Conservation (phyloP, 495 filamentous ascomycete species). For the Aspergillus ellipticus region DNA sequence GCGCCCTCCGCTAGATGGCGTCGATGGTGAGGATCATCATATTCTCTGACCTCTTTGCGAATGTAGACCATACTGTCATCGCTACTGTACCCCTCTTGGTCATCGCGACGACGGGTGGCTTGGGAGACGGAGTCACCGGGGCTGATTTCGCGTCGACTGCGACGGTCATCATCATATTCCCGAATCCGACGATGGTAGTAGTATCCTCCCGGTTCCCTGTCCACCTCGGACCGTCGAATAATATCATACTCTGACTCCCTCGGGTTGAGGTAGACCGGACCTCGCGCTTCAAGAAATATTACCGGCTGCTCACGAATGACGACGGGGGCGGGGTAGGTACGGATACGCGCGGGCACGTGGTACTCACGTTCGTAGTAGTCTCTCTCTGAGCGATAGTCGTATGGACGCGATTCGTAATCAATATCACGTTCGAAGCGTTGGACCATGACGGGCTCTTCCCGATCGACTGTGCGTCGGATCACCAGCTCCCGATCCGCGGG, state of each 20-base stretch:
- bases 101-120: conserved; percentile 33
- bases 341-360: conserved; percentile 44
- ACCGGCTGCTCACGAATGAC: conserved; percentile 72
- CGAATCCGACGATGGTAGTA: conserved; percentile 61
- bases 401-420: conserved; percentile 38
- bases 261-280: conserved; percentile 60
- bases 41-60: conserved; percentile 51
- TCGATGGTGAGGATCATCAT: conserved; percentile 61
- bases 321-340: conserved; percentile 59
- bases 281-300: conserved; percentile 71
- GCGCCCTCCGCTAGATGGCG: conserved; percentile 87
- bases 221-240: conserved; percentile 59
- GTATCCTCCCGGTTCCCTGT: conserved; percentile 52
- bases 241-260: conserved; percentile 67
- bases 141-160: conserved; percentile 52
- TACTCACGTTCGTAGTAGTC: conserved; percentile 56
- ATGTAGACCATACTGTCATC: conserved; percentile 64
- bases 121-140: conserved; percentile 59
- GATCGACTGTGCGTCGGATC: conserved; percentile 45
- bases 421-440: conserved; percentile 44
- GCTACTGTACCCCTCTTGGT: conserved; percentile 50
- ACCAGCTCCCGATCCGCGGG: conserved; percentile 46
- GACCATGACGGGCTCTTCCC: conserved; percentile 36
- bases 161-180: conserved; percentile 53
- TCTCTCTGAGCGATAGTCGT: conserved; percentile 46